Evolutionary conservation across 352 stramenopile genomes (phyloP).

Genomic region (Discostella stelligera): DNA sequence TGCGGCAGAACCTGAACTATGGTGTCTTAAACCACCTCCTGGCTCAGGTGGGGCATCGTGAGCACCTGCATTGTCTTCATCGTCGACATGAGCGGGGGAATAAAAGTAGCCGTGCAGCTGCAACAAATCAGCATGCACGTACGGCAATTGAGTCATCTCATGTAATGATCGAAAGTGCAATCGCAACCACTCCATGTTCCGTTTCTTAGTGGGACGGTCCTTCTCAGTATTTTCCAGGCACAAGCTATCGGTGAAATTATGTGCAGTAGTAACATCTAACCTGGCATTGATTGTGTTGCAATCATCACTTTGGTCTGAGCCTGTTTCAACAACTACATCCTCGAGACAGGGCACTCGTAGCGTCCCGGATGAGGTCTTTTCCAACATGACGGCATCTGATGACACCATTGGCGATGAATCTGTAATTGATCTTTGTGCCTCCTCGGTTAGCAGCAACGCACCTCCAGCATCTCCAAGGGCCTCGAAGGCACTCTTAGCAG

Average conservation of each 20-base stretch:
- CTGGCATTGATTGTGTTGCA: constrained; percentile 19
- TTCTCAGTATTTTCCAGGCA: constrained; percentile 45
- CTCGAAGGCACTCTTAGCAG: constrained; percentile 72
- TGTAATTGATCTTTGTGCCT: constrained; percentile 44
- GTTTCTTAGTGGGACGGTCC: constrained; percentile 37
- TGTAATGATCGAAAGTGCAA: constrained; percentile 62
- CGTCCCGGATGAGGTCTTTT: constrained; percentile 55
- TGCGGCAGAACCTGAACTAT: constrained; percentile 11
- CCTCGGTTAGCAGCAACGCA: constrained; percentile 48
- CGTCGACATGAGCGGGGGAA: constrained; percentile 45
- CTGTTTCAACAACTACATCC: constrained; percentile 28
- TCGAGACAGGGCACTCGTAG: constrained; percentile 45
- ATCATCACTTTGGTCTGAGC: background rate
- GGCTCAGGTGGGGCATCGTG: constrained; percentile 17
- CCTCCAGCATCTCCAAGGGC: constrained; percentile 63
- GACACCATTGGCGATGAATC: constrained; percentile 64
- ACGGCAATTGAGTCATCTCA: constrained; percentile 66
- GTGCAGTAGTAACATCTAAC: constrained; percentile 20
- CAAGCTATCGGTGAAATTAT: constrained; percentile 27
- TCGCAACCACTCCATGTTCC: constrained; percentile 71
- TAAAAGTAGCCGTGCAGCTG: constrained; percentile 79
- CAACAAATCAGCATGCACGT: constrained; percentile 70
- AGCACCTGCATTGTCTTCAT: constrained; percentile 55
- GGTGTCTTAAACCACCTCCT: constrained; percentile 3
- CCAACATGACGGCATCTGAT: constrained; percentile 65